A percentile compares a stretch with the other conserved stretches of the same genome.
Conservation (phyloP, 345 rosid species). For the Aurinia saxatilis region DNA sequence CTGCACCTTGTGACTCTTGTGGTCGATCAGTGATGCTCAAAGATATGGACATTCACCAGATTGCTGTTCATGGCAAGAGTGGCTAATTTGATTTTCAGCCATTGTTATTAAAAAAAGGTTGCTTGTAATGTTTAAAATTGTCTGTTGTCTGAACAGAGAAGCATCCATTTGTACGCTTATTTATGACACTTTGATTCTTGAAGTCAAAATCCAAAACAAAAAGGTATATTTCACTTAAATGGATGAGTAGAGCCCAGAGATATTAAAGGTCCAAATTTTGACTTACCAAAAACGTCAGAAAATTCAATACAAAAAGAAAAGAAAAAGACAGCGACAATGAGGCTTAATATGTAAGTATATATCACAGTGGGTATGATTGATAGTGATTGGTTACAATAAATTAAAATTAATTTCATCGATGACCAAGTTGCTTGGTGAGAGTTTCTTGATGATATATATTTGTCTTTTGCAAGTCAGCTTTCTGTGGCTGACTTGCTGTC, state of each 20-base stretch:
- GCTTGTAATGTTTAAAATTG: not conserved
- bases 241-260: conserved; percentile 16
- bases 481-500: conserved; percentile 14
- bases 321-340: not conserved
- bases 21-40: conserved; percentile 95
- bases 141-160: conserved; percentile 7
- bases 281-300: conserved; percentile 5
- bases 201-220: not conserved
- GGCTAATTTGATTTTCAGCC: conserved; percentile 18
- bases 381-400: not conserved
- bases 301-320: not conserved
- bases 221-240: not conserved
- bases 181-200: conserved; percentile 16
- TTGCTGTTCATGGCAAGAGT: conserved; percentile 77
- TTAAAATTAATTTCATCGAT: not conserved
- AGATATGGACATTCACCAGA: conserved; percentile 94
- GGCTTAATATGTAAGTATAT: conserved; percentile 3
- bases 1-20: conserved; percentile 88
- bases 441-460: not conserved
- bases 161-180: conserved; percentile 13
- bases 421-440: conserved; percentile 13
- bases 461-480: not conserved
- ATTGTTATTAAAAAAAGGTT: not conserved
- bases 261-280: not conserved
- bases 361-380: conserved; percentile 10